These are phyloP conservation scores for Ascochyta rabiei DNA, from an alignment of 2,329 filamentous ascomycete species.

Conservation along the genomic window DNA sequence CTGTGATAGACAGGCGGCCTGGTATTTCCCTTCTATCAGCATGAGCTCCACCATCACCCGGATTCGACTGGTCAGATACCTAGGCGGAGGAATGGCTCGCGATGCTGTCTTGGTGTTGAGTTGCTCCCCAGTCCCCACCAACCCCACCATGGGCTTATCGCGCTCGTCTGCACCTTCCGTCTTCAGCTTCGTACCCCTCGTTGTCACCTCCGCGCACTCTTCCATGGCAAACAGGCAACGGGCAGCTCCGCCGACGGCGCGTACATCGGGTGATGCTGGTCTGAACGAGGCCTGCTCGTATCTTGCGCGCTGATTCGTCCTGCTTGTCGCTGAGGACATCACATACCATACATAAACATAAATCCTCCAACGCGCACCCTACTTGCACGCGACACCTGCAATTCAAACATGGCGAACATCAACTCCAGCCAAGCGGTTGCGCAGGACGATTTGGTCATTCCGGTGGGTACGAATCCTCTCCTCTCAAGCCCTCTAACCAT, in stretches of 20 bases:
- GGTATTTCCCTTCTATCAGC: no score
- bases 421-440: conserved; percentile 44
- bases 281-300: conserved; percentile 1
- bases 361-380: neutral
- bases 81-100: neutral
- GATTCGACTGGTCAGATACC: no score
- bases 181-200: conserved; percentile 23
- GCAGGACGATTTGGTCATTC: conserved; percentile 49
- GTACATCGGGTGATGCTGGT: conserved; percentile 14
- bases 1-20: no score
- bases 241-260: conserved; percentile 27
- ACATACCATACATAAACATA: conserved; percentile 7
- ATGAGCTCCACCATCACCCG: no score
- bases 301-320: neutral
- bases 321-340: neutral
- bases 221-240: conserved; percentile 23
- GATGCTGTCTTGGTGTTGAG: conserved; percentile 18
- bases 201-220: conserved; percentile 15
- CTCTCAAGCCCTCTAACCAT: conserved; percentile 45
- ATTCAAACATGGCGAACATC: conserved; percentile 25
- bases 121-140: conserved; percentile 19
- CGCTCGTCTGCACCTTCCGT: conserved; percentile 37
- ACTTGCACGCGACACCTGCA: neutral
- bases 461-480: conserved; percentile 45
- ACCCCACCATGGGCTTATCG: conserved; percentile 32